Evolutionary conservation across 2,329 filamentous ascomycete genomes (phyloP).

Genomic region (Ciborinia camelliae): DNA sequence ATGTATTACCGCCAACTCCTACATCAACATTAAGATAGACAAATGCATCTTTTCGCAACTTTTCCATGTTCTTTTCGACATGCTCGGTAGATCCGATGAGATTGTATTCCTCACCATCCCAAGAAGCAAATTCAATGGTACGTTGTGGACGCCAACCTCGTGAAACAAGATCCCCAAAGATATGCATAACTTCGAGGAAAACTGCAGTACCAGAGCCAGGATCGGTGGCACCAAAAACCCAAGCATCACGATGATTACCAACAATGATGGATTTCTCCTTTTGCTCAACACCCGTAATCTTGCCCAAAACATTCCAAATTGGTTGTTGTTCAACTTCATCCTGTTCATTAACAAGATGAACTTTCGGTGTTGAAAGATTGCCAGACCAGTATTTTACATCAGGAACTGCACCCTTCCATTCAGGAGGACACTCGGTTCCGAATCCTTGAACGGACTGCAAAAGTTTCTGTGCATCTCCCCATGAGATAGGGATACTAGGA

Average conservation of each 20-base stretch:
- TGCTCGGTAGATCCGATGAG: slow-evolving; percentile 91
- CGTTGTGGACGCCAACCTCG: slow-evolving; percentile 86
- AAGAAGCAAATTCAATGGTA: slow-evolving; percentile 96
- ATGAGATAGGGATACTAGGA: slow-evolving; percentile 84
- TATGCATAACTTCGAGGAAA: slow-evolving; percentile 81
- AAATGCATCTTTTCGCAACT: slow-evolving; percentile 68
- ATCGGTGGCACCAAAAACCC: slow-evolving; percentile 83
- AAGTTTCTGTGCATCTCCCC: slow-evolving; percentile 80
- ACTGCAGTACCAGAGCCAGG: slow-evolving; percentile 87
- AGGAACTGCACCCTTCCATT: slow-evolving; percentile 76
- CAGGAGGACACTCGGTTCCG: slow-evolving; percentile 63
- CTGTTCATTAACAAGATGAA: slow-evolving; percentile 81
- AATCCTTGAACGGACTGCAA: slow-evolving; percentile 72
- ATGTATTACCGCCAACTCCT: slow-evolving; percentile 70
- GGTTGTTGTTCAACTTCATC: slow-evolving; percentile 78
- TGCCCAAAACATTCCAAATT: slow-evolving; percentile 89
- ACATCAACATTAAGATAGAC: slow-evolving; percentile 91
- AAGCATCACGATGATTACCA: slow-evolving; percentile 90
- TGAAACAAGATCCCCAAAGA: slow-evolving; percentile 73
- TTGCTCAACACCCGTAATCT: slow-evolving; percentile 81
- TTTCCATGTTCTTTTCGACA: slow-evolving; percentile 78
- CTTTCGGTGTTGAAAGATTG: slow-evolving; percentile 66
- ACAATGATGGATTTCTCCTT: slow-evolving; percentile 79
- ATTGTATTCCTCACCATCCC: slow-evolving; percentile 94
- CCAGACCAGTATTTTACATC: slow-evolving; percentile 86